phyloP scores from a whole-genome alignment of 2,329 filamentous ascomycete genomes.

The Zalaria obscura region DNA sequence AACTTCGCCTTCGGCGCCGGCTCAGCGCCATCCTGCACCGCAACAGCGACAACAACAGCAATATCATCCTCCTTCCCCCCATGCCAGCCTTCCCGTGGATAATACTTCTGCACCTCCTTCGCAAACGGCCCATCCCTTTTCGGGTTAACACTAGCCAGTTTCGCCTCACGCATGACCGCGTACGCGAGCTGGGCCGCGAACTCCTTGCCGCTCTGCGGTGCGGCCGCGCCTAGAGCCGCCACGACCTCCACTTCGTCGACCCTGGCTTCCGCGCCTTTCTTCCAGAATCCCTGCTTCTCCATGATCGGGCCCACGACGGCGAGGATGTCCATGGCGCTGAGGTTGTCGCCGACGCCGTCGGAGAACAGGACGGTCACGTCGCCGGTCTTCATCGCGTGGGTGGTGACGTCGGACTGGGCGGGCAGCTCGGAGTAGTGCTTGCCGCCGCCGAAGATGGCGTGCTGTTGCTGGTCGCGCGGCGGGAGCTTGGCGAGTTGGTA shows the following conservation, averaged over 20 bases:
- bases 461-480: slow-evolving; percentile 61
- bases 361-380: slow-evolving; percentile 90
- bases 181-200: slow-evolving; percentile 69
- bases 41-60: slow-evolving; percentile 67
- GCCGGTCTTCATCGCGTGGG: slow-evolving; percentile 67
- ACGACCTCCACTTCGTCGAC: slow-evolving; percentile 1
- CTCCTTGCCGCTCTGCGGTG: slow-evolving; percentile 22
- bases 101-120: slow-evolving; percentile 80
- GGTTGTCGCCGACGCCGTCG: slow-evolving; percentile 91
- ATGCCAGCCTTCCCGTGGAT: slow-evolving; percentile 71
- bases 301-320: slow-evolving; percentile 57
- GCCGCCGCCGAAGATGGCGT: slow-evolving; percentile 68
- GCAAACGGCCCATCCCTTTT: slow-evolving; percentile 86
- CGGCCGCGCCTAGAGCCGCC: not conserved
- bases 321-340: slow-evolving; percentile 81
- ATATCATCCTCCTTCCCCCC: slow-evolving; percentile 97
- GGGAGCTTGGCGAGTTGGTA: slow-evolving; percentile 88
- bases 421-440: slow-evolving; percentile 62
- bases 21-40: slow-evolving; percentile 43
- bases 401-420: slow-evolving; percentile 66
- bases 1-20: slow-evolving; percentile 18
- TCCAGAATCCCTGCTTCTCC: slow-evolving; percentile 34
- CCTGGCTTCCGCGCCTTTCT: slow-evolving; percentile 1
- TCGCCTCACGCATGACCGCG: slow-evolving; percentile 68
- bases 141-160: slow-evolving; percentile 66